Conservation (phyloP, 108 stramenopile species). For the Nannochloropsis salina region DNA sequence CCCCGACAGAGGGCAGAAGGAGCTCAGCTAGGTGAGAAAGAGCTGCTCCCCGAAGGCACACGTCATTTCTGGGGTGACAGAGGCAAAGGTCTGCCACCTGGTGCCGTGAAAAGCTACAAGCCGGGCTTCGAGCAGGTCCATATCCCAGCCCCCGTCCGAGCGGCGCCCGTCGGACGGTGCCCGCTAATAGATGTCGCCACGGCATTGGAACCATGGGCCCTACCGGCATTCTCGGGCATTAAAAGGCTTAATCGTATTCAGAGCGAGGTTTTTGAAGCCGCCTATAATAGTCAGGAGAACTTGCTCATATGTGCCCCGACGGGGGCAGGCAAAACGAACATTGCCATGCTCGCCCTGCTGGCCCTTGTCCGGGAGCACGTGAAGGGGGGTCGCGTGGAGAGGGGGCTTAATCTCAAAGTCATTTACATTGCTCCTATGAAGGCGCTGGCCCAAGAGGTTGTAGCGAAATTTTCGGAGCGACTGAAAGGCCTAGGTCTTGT, state of each 20-base stretch:
- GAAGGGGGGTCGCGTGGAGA: conserved; percentile 28
- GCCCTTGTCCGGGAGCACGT: conserved; percentile 33
- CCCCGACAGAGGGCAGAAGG: conserved; percentile 5
- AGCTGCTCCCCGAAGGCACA: conserved; percentile 40
- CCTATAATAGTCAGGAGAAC: conserved; percentile 74
- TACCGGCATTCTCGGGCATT: conserved; percentile 64
- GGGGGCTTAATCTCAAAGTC: conserved; percentile 57
- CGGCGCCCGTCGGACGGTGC: background rate
- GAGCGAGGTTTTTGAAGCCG: conserved; percentile 76
- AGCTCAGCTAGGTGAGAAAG: conserved; percentile 21
- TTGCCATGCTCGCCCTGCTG: conserved; percentile 79
- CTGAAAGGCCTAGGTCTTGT: conserved; percentile 70
- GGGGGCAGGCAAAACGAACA: conserved; percentile 98
- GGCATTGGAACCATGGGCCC: conserved; percentile 53
- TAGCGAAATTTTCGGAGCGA: conserved; percentile 85
- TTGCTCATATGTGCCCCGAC: conserved; percentile 96
- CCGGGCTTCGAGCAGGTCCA: conserved; percentile 53
- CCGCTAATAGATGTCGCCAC: conserved; percentile 44
- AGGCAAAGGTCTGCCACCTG: conserved; percentile 42
- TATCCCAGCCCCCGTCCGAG: conserved; percentile 41
- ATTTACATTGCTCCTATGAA: conserved; percentile 99
- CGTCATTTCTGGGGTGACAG: background rate
- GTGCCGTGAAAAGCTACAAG: conserved; percentile 38
- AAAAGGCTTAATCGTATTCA: conserved; percentile 86
- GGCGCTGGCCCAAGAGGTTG: conserved; percentile 98